phyloP scores from a whole-genome alignment of 495 filamentous ascomycete species.

The Poronia punctata region DNA sequence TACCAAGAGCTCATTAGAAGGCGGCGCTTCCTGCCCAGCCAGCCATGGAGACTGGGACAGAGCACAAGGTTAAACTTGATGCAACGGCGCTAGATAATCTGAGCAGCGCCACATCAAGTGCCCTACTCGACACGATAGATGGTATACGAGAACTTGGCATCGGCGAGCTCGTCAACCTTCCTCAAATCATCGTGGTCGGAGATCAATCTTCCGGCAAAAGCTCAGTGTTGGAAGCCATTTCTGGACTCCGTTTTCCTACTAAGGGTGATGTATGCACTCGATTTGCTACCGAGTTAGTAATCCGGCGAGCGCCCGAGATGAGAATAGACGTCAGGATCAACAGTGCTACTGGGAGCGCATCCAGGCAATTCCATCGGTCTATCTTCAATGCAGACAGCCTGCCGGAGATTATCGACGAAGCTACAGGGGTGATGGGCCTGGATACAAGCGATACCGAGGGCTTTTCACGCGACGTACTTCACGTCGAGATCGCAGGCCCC shows the following conservation, averaged over 20 bases:
- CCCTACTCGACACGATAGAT: conserved; percentile 48
- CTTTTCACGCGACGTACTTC: conserved; percentile 55
- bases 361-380: conserved; percentile 25
- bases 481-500: conserved; percentile 56
- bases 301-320: conserved; percentile 30
- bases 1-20: too few relatives aligned
- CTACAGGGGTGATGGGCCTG: conserved; percentile 43
- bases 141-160: conserved; percentile 43
- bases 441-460: conserved; percentile 20
- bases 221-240: conserved; percentile 58
- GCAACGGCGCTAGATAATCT: neutral
- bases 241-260: conserved; percentile 48
- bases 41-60: too few relatives aligned
- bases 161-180: conserved; percentile 43
- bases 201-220: conserved; percentile 55
- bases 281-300: conserved; percentile 49
- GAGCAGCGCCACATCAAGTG: conserved; percentile 2
- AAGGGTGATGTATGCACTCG: conserved; percentile 45
- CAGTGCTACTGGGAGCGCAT: conserved; percentile 19
- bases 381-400: conserved; percentile 25
- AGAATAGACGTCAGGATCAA: conserved; percentile 23
- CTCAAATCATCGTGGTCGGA: conserved; percentile 55
- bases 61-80: neutral
- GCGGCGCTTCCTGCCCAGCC: too few relatives aligned
- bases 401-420: conserved; percentile 41